Evolutionary conservation across 2,329 filamentous ascomycete species (phyloP), one percentile per base, ranked within the genome.

Genomic region (Pseudocercospora crystallina): DNA sequence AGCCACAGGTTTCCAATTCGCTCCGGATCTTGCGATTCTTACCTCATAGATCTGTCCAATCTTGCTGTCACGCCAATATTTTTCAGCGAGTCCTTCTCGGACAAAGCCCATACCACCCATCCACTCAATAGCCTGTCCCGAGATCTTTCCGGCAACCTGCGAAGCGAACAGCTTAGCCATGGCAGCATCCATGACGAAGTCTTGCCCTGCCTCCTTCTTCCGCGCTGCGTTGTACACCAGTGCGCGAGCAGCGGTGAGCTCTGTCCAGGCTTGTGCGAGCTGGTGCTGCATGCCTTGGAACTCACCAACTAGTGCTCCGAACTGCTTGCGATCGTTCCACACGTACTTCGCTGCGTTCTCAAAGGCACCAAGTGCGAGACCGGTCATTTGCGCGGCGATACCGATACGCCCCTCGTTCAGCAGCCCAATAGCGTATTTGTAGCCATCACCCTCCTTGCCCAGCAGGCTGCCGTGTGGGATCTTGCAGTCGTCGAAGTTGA

Each of bases 281-380:
- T 99, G 94, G 77, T 96, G 91, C 76, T 97, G 92, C 94, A 99
- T 97, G 65, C 90, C 91, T 75, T 99, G 94, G 81, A 99, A 99
- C 71, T 95, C 89, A 65, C 94, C 94, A 53, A 99, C 86, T 47
- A 95, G 82, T 68, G 89, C 80, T 61, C 94, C 92, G 69, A 99
- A 99, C 76, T 99, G 94, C 77, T 89, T 90, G 65, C 94, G 88
- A 77, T 99, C 94, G 74, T 97, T 97, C 90, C 90, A 99, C 60
- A 90, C 90, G 74, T 99, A 97, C 57, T 81, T 81, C 53, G 88
- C 92, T 26, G 94, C 94, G 68, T 97, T 96, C 71, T 96, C 91
- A 76, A 89, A 99, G 12, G 94, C 89, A 39, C 94, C 94, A 17
- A 97, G 82, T 1, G 94, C 92, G 49, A 99, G 82, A 49, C 94